phyloP scores from a whole-genome alignment of 345 rosid genomes.

The Psidium guajava region DNA sequence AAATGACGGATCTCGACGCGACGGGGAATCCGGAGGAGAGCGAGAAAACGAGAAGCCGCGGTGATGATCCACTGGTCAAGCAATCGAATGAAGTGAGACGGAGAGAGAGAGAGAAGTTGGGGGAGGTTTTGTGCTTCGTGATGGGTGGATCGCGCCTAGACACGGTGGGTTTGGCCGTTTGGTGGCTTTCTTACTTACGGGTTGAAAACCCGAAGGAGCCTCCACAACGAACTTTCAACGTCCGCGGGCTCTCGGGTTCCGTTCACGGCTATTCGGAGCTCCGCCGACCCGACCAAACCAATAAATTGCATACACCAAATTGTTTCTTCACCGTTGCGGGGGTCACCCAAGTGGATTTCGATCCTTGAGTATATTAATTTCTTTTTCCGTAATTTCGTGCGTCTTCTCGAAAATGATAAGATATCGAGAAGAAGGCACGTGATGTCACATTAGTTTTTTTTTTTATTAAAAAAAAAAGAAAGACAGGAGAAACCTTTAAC shows the following conservation, averaged over 20 bases:
- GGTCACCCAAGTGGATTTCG: neutral
- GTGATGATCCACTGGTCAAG: neutral
- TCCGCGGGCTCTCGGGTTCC: neutral
- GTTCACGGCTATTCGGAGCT: neutral
- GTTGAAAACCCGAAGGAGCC: neutral
- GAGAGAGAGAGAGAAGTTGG: neutral
- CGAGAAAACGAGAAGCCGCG: neutral
- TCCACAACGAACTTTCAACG: constrained; percentile 23
- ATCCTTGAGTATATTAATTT: neutral
- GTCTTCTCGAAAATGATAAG: too few species aligned
- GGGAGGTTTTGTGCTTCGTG: neutral
- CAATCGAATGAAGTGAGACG: neutral
- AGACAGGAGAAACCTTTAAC: neutral
- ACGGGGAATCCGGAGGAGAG: neutral
- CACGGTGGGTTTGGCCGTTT: constrained; percentile 16
- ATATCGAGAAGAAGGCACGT: fast-evolving
- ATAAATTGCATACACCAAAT: neutral
- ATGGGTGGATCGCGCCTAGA: neutral
- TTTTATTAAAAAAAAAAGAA: too few species aligned
- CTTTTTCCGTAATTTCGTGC: too few species aligned
- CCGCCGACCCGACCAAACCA: neutral
- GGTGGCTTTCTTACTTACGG: constrained; percentile 2
- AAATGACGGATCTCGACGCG: neutral
- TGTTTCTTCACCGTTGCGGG: too few species aligned
- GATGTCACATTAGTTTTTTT: neutral